phyloP scores from a whole-genome alignment of 179 eudicot genomes.

The Silene coronaria region DNA sequence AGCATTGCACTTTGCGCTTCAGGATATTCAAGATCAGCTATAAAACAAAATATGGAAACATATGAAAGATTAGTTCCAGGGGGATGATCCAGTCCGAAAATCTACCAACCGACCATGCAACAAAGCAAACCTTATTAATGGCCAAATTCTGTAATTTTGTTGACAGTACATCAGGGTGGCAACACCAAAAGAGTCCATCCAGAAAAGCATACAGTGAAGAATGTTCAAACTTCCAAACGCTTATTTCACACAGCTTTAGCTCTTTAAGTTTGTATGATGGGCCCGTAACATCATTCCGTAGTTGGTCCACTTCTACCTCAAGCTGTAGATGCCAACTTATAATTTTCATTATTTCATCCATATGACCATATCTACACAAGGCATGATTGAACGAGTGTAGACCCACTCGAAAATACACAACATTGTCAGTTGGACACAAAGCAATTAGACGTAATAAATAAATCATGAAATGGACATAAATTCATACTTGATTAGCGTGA shows the following conservation, averaged over 20 bases:
- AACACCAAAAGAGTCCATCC: not conserved
- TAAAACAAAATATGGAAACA: not conserved
- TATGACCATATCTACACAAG: not conserved
- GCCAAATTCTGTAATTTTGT: not conserved
- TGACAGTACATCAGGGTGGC: not conserved
- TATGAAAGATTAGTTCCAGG: not conserved
- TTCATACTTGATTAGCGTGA: not conserved
- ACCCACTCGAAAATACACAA: not conserved
- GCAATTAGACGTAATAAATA: not conserved
- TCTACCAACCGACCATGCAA: not conserved
- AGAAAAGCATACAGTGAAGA: not conserved
- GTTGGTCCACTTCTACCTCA: not conserved
- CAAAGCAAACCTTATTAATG: not conserved
- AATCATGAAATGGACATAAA: not conserved
- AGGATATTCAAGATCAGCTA: not conserved
- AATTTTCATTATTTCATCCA: not conserved
- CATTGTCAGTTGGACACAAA: not conserved
- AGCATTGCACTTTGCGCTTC: not conserved
- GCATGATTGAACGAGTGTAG: not conserved
- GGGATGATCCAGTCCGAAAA: not conserved
- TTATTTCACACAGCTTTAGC: not conserved
- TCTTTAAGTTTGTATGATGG: not conserved
- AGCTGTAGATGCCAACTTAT: not conserved
- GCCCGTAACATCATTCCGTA: not conserved
- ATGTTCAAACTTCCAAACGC: not conserved